Evolutionary conservation across 768 basidiomycete genomes (phyloP), one percentile per base, ranked within the genome.

Genomic region (Amylocystis lapponica): DNA sequence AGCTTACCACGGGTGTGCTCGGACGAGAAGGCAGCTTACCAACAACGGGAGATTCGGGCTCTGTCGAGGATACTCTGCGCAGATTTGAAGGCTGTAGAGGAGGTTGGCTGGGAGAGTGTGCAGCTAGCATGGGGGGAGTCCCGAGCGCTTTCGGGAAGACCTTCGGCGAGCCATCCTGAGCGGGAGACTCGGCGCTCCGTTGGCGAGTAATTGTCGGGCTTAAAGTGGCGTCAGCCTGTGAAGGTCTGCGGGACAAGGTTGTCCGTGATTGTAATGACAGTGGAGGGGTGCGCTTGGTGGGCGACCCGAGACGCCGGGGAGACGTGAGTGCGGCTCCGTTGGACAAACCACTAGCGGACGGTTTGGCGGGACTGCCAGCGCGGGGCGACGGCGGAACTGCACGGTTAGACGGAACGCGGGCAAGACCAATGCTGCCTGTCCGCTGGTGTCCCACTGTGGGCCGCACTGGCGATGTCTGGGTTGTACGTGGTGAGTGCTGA

Each of bases 341-440:
- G 3, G 45, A 41, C 3, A 38, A 39, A n/a, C 23, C 45, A 12
- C 45, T 35, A 4, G n/a, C 48, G 6, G 62, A 55, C 13, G 72
- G 63, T 55, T 82, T 82, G 20, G 65, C 69, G 16, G 86, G 86
- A 57, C 84, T 88, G 4, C 65, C 61, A 6, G 86, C 76, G 16
- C 86, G 79, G 8, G 41, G 41, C 23, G 41, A 37, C 26, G 25
- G 67, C 61, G 37, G 66, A 21, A 39, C 39, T 22, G 45, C 32
- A 54, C 57, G 57, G 19, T 49, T 38, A 20, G 58, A 55, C 14
- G 51, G 50, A 21, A 43, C 48, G 14, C 54, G 53, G 3, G 57
- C 51, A 22, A 56, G 41, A 42, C 52, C 59, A 5, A 64, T 61
- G 46, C 77, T 86, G n/a, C 72, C 58, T 0, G 79, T 78, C 22